Evolutionary conservation across 1,284 basidiomycete species (phyloP), one percentile per base, ranked within the genome.

Genomic region (Calocybe gambosa): DNA sequence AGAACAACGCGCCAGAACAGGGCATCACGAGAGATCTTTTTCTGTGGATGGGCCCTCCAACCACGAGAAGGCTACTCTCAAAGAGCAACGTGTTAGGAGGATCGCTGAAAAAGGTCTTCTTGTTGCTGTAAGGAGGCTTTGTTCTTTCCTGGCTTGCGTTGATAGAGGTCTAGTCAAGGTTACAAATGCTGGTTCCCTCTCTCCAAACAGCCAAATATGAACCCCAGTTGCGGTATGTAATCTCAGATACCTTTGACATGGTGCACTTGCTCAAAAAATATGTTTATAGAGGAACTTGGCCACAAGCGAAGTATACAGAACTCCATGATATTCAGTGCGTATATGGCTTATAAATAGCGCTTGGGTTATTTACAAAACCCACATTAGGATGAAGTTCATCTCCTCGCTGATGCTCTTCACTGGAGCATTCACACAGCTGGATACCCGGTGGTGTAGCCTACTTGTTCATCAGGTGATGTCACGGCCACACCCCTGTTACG

Each of bases 381-480:
- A 34, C 15, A 28, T 15, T n/a, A 68, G 66, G 28, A 52, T 50
- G 19, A 61, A 61, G 38, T 46, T 66, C 8, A 48, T 67, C 5
- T 62, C 59, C 0, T 58, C 61, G 6, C 54, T 71, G 5, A 58
- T 60, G 1, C 54, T 71, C 8, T 57, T 71, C 13, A 62, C 57
- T 19, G 62, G 64, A 15, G 63, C 68, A 7, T 68, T 71, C 42
- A 54, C 62, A 0, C 64, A 66, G 23, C 53, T 71, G 15, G 66
- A 70, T 50, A 55, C 64, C 3, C 65, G 62, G 29, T 71, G 69
- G 68, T 71, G 69, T 47, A 66, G 64, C 44, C 61, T 66, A 9
- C 57, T 71, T 12, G 65, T 71, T 29, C 66, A 69, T 45, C 55
- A 62, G 46, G 68, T 70, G 29, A 31, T 31, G 8, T 13, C 13